phyloP scores from a whole-genome alignment of 192 early-diverging fungal species.

The Linnemannia hyalina region DNA sequence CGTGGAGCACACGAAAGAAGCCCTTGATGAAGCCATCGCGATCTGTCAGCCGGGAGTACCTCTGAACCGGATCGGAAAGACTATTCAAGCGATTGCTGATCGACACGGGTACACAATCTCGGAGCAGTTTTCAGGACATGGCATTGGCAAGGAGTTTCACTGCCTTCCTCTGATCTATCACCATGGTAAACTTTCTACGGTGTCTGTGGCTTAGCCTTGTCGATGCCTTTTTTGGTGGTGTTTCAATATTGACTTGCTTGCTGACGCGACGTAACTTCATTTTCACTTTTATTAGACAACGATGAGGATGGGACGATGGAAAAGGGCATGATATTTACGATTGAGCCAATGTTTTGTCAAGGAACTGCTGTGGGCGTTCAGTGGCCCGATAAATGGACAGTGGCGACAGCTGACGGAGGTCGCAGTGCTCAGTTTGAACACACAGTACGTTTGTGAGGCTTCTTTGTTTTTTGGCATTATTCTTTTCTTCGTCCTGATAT shows the following conservation, averaged over 20 bases:
- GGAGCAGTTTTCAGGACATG: constrained; percentile 87
- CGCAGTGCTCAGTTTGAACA: constrained; percentile 92
- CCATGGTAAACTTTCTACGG: constrained; percentile 56
- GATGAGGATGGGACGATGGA: constrained; percentile 78
- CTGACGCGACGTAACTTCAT: too few species aligned
- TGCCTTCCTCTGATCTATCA: constrained; percentile 86
- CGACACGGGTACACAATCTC: constrained; percentile 72
- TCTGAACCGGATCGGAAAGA: constrained; percentile 74
- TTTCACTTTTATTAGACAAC: constrained; percentile 59
- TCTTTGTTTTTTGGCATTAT: background rate
- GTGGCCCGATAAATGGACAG: constrained; percentile 94
- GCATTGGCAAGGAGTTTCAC: constrained; percentile 89
- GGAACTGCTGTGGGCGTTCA: constrained; percentile 74
- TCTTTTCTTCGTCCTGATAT: background rate
- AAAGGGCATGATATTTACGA: constrained; percentile 88
- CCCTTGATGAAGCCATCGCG: constrained; percentile 91
- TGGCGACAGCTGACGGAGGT: constrained; percentile 81
- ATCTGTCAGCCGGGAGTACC: constrained; percentile 82
- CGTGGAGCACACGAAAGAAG: constrained; percentile 84
- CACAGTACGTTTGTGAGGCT: constrained; percentile 56
- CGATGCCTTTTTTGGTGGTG: too few species aligned
- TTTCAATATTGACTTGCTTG: background rate
- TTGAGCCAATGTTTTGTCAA: constrained; percentile 91
- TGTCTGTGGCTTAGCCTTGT: background rate
- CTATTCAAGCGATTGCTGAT: constrained; percentile 68